A percentile compares a stretch with the other conserved stretches of the same genome.
Evolutionary conservation across 345 rosid genomes (phyloP).

Genomic region (Lepidium didymum): DNA sequence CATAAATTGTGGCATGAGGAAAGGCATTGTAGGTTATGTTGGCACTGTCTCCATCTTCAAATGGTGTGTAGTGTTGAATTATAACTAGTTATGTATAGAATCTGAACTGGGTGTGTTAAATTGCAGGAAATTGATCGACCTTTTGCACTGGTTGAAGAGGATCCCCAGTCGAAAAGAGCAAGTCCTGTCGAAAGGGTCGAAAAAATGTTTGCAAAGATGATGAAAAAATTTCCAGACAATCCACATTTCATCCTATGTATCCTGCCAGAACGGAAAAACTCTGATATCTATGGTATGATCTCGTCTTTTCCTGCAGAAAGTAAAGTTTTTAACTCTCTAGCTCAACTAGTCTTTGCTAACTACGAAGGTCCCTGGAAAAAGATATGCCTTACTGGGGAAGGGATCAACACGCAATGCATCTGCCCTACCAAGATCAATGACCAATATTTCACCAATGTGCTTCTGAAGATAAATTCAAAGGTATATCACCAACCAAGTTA

Average conservation of each 20-base stretch:
- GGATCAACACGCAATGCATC: slow-evolving; percentile 82
- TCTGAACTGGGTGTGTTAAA: slow-evolving; percentile 2
- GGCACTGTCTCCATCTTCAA: slow-evolving; percentile 8
- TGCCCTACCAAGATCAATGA: slow-evolving; percentile 61
- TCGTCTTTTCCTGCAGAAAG: slow-evolving; percentile 1
- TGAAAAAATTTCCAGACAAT: slow-evolving; percentile 43
- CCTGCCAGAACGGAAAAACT: slow-evolving; percentile 73
- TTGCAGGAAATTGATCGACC: slow-evolving; percentile 69
- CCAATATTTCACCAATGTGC: slow-evolving; percentile 81
- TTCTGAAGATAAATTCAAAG: slow-evolving; percentile 86
- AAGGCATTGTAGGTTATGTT: slow-evolving; percentile 64
- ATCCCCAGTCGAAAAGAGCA: slow-evolving; percentile 39
- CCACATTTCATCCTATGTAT: slow-evolving; percentile 69
- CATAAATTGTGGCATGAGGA: slow-evolving; percentile 60
- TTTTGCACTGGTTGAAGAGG: slow-evolving; percentile 65
- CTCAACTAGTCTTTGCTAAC: slow-evolving; percentile 10
- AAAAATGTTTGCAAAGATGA: slow-evolving; percentile 56
- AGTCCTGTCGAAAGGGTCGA: slow-evolving; percentile 70
- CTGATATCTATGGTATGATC: slow-evolving; percentile 66
- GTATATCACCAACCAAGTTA: slow-evolving; percentile 32
- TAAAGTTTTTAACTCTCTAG: slow-evolving; percentile 1
- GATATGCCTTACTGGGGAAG: slow-evolving; percentile 55
- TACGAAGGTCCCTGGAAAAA: slow-evolving; percentile 85
- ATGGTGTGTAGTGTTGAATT: slow-evolving; percentile 6
- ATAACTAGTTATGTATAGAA: neutral